Percentiles rank a stretch among this genome's conserved stretches.
Evolutionary conservation across 2,329 filamentous ascomycete species (phyloP).

Genomic region (Hypocreales sp.): DNA sequence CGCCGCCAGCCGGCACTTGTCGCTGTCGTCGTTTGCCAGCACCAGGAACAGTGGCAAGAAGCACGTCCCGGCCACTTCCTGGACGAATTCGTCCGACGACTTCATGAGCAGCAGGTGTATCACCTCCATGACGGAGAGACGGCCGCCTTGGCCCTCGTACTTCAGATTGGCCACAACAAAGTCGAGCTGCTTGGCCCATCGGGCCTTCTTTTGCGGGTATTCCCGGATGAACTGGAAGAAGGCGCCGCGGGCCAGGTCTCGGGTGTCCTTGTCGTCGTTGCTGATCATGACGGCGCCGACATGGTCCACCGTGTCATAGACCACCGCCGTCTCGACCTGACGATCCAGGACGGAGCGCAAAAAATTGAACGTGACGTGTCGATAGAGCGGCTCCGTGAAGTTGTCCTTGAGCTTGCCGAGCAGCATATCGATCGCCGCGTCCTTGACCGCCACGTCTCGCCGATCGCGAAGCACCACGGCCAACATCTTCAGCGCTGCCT

Average conservation of each 20-base stretch:
- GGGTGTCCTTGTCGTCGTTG: slow-evolving; percentile 77
- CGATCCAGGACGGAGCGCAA: slow-evolving; percentile 73
- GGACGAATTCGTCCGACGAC: slow-evolving; percentile 64
- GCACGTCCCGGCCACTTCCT: slow-evolving; percentile 65
- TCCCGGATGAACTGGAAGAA: slow-evolving; percentile 92
- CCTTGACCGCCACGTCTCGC: slow-evolving; percentile 58
- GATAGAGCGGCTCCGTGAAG: slow-evolving; percentile 80
- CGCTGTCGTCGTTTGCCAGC: slow-evolving; percentile 75
- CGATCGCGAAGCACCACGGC: slow-evolving; percentile 74
- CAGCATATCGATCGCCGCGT: slow-evolving; percentile 68
- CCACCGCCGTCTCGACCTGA: slow-evolving; percentile 68
- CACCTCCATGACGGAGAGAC: slow-evolving; percentile 86
- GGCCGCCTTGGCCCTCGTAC: slow-evolving; percentile 76
- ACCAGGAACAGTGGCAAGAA: slow-evolving; percentile 80
- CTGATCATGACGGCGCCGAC: slow-evolving; percentile 89
- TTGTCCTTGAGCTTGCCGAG: slow-evolving; percentile 73
- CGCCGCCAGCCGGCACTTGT: slow-evolving; percentile 72
- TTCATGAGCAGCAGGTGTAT: slow-evolving; percentile 78
- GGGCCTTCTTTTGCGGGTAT: slow-evolving; percentile 80
- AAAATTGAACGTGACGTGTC: slow-evolving; percentile 91
- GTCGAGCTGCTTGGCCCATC: slow-evolving; percentile 76
- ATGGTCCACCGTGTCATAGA: slow-evolving; percentile 86
- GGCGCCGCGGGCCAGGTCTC: slow-evolving; percentile 73
- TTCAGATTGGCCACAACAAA: slow-evolving; percentile 86
- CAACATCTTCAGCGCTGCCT: slow-evolving; percentile 78